Percentiles rank a stretch among this genome's conserved stretches.
Evolutionary conservation across 2,329 filamentous ascomycete genomes (phyloP).

Genomic region (Colletotrichum sp.): DNA sequence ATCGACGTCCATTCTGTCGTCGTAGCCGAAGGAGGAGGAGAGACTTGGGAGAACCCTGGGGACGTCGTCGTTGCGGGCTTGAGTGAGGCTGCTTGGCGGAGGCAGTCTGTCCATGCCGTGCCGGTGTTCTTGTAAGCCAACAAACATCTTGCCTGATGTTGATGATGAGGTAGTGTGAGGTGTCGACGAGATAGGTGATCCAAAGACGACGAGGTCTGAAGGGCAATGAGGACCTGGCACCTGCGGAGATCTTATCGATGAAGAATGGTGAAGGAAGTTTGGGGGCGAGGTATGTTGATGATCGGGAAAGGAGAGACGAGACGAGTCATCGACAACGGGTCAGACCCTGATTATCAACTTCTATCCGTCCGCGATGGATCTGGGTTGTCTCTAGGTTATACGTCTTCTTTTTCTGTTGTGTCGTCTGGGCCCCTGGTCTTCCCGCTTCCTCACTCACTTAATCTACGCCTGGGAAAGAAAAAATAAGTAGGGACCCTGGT

Average conservation of each 20-base stretch:
- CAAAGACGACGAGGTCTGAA: background rate
- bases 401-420: slow-evolving; percentile 1
- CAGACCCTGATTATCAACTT: slow-evolving; percentile 21
- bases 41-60: slow-evolving; percentile 14
- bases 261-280: slow-evolving; percentile 3
- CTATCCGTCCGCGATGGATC: slow-evolving; percentile 16
- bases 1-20: slow-evolving; percentile 18
- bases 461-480: slow-evolving; percentile 7
- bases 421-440: background rate
- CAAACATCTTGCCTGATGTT: slow-evolving; percentile 11
- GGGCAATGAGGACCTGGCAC: background rate
- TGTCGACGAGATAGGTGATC: background rate
- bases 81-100: background rate
- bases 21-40: slow-evolving; percentile 11
- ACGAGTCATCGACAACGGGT: slow-evolving; percentile 23
- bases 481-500: slow-evolving; percentile 13
- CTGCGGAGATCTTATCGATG: slow-evolving; percentile 4
- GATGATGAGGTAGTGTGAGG: background rate
- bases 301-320: slow-evolving; percentile 13
- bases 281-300: slow-evolving; percentile 1
- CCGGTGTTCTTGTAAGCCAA: slow-evolving; percentile 17
- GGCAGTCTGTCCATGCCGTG: slow-evolving; percentile 9
- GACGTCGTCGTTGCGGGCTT: slow-evolving; percentile 1
- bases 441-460: background rate
- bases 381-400: slow-evolving; percentile 21